Base-by-base conservation (phyloP, 345 rosid species). In the Salix exigua region DNA sequence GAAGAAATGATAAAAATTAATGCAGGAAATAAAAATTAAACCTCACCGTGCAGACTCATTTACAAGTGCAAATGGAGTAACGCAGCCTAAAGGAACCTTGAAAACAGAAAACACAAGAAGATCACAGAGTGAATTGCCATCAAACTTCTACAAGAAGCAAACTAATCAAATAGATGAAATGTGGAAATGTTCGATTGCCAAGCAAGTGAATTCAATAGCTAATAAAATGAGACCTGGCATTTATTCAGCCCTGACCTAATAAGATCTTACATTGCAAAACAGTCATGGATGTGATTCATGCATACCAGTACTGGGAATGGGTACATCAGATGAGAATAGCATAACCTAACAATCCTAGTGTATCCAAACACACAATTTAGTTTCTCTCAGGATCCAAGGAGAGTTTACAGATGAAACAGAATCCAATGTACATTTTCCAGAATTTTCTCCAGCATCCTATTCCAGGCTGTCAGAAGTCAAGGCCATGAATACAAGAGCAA, bases 21-120 rank as follows among this genome's bases (percentile, higher is more conserved):
- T 69, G 68, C 25, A 25, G 26, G 14, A 68, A 60, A 65, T 0
- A 72, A 77, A 63, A 75, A 28, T 33, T 53, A 78, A 68, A 2
- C 55, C 73, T 61, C 88, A 94, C 98, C 96, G 69, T 78, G 99
- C 90, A n/a, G 95, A 88, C 83, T 91, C 92, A 82, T 92, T 91
- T 64, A 88, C 73, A 46, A 92, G 58, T n/a, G 95, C 92, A 83
- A 92, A 92, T 46, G 97, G 98, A 10, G 97, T 91, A 69, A 91
- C 97, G 80, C 94, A 90, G 77, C 97, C 98, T 76, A 92, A 78
- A 1, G 98, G 86, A 10, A 92, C 97, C 97, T 94, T 70, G 64
- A 79, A 65, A 68, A 72, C 37, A 17, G 42, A 4, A 79, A 70
- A 81, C 25, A 26, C 25, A 67, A 62, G 48, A 73, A 23, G 9